These are phyloP conservation scores for Peterozyma toletana DNA, from an alignment of 805 yeast species.

Conservation along the genomic window DNA sequence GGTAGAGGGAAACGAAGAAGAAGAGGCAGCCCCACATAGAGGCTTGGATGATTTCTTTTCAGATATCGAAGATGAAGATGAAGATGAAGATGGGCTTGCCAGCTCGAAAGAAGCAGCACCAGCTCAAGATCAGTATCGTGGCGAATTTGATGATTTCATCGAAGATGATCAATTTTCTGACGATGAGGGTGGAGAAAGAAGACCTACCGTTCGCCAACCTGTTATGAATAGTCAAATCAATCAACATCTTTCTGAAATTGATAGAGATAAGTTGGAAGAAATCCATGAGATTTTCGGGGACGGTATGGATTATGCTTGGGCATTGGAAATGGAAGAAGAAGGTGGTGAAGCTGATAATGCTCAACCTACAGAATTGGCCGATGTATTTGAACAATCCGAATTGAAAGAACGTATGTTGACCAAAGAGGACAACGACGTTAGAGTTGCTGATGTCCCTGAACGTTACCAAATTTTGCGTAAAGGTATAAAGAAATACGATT, in stretches of 20 bases:
- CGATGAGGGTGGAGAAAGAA: slow-evolving; percentile 54
- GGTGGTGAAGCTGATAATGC: slow-evolving; percentile 31
- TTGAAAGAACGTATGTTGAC: slow-evolving; percentile 86
- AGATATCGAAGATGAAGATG: slow-evolving; percentile 40
- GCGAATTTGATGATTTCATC: slow-evolving; percentile 93
- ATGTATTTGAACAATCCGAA: slow-evolving; percentile 93
- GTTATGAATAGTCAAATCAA: slow-evolving; percentile 9
- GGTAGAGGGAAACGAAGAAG: slow-evolving; percentile 11
- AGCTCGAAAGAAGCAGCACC: slow-evolving; percentile 22
- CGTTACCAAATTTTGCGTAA: slow-evolving; percentile 76
- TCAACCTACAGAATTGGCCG: slow-evolving; percentile 57
- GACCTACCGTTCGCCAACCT: slow-evolving; percentile 24
- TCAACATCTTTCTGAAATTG: slow-evolving; percentile 41
- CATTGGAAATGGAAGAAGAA: slow-evolving; percentile 72
- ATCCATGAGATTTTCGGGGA: slow-evolving; percentile 94
- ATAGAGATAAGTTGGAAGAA: slow-evolving; percentile 88
- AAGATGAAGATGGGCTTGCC: slow-evolving; percentile 13
- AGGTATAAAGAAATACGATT: slow-evolving; percentile 58
- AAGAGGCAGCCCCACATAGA: slow-evolving; percentile 13
- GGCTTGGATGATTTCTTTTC: slow-evolving; percentile 67
- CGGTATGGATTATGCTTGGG: slow-evolving; percentile 98
- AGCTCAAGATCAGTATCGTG: slow-evolving; percentile 29
- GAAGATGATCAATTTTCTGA: slow-evolving; percentile 96
- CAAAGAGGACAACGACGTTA: slow-evolving; percentile 81
- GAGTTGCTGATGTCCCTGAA: slow-evolving; percentile 87